Base-by-base conservation (phyloP, 2,329 filamentous ascomycete species). In the Anthostomella pinea region DNA sequence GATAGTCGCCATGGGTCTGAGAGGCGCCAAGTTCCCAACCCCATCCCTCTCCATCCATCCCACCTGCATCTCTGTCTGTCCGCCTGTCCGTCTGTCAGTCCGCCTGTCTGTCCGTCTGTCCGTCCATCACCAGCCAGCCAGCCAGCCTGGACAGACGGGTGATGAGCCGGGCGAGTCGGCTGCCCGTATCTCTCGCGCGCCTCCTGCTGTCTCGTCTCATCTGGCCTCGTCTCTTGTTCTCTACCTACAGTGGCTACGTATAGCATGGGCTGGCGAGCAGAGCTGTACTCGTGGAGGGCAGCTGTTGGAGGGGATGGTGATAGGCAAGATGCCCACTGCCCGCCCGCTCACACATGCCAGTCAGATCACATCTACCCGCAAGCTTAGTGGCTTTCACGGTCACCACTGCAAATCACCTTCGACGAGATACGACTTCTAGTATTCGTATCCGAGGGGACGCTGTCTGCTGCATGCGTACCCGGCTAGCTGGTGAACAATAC, bases 11-110 rank as follows among this genome's bases (percentile, higher is more conserved):
- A 46, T 48, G 53, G 51, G 43, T 48, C 36, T 24, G 27, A 55
- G 43, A 54, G 53, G 52, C 33, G 53, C 53, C 53, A 57, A 57
- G 52, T 36, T 15, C 15, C 20, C 30, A 45, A 45, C 46, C 53
- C 52, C 51, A 51, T 53, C 46, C 40, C 38, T 42, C 41, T 51
- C 45, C 46, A 48, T 45, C 46, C 46, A 41, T 49, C 39, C 10
- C 14, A n/a, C 7, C 11, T 28, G 26, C 21, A 8, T 30, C 18
- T 38, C 34, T 29, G 33, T 35, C 30, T 26, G 34, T 26, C 44
- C 44, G 45, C 39, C n/a, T 32, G 18, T 13, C 20, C 30, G 19
- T 14, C 28, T 30, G 18, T 17, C 28, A 11, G 28, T 17, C 17
- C 6, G 25, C 13, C 15, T 17, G 28, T 30, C 13, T 27, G 15